Percentiles rank a stretch among this genome's conserved stretches.
These are phyloP conservation scores for Oryza punctata DNA, from an alignment of 176 grass and related monocot species.

Conservation along the genomic window DNA sequence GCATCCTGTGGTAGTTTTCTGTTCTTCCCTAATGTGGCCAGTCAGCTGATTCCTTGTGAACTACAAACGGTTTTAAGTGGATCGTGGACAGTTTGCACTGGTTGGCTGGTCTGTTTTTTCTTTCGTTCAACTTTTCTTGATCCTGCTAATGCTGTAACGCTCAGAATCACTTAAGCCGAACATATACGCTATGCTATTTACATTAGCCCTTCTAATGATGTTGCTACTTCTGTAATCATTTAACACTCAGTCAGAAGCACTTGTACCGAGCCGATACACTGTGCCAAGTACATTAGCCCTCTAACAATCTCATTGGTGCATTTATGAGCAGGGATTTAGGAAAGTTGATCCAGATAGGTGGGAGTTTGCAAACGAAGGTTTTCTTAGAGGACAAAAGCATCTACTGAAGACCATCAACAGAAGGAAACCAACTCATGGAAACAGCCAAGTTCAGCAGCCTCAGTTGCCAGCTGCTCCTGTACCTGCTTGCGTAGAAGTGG, in stretches of 20 bases:
- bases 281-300: not conserved
- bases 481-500: constrained; percentile 87
- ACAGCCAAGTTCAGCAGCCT: constrained; percentile 56
- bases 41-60: not conserved
- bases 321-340: constrained; percentile 78
- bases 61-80: not conserved
- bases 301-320: constrained; percentile 25
- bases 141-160: not conserved
- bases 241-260: not conserved
- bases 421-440: constrained; percentile 71
- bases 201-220: constrained; percentile 18
- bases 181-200: not conserved
- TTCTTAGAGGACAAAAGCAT: constrained; percentile 86
- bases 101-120: constrained; percentile 2
- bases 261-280: not conserved
- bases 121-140: not conserved
- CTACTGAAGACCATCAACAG: constrained; percentile 89
- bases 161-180: not conserved
- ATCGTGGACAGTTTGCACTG: not conserved
- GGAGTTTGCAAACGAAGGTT: constrained; percentile 99
- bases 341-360: constrained; percentile 98
- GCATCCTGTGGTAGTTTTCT: not conserved
- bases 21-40: not conserved
- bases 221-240: not conserved
- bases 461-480: constrained; percentile 66